A percentile compares a stretch with the other conserved stretches of the same genome.
These are phyloP conservation scores for Herpomyces periplanetae DNA, from an alignment of 2,329 filamentous ascomycete genomes.

Conservation along the genomic window DNA sequence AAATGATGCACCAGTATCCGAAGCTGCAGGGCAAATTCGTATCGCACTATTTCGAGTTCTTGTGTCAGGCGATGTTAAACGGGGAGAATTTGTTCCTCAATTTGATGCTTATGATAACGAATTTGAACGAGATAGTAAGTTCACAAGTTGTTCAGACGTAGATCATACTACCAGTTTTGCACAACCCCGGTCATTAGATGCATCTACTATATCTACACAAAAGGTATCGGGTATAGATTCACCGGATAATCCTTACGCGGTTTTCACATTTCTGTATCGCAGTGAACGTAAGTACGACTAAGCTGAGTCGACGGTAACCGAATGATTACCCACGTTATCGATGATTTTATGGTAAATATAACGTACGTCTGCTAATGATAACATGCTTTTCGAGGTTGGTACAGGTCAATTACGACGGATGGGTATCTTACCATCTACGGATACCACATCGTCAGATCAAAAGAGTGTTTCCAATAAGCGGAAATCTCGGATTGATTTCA, in stretches of 20 bases:
- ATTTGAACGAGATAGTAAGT: constrained; percentile 19
- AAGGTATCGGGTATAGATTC: constrained; percentile 95
- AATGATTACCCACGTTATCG: constrained; percentile 1
- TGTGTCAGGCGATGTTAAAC: constrained; percentile 83
- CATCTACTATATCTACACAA: constrained; percentile 88
- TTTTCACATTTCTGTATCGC: constrained; percentile 89
- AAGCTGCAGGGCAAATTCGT: constrained; percentile 89
- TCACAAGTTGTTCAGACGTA: constrained; percentile 26
- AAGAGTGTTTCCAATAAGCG: constrained; percentile 25
- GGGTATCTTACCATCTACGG: constrained; percentile 32
- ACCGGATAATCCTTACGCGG: constrained; percentile 74
- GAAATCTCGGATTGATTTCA: constrained; percentile 53
- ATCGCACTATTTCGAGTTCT: constrained; percentile 81
- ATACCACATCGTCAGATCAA: constrained; percentile 20
- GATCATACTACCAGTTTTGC: constrained; percentile 95
- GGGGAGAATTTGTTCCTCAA: constrained; percentile 85
- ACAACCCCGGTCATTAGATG: constrained; percentile 75
- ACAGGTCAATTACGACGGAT: constrained; percentile 81
- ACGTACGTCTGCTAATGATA: background rate
- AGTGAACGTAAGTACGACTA: constrained; percentile 55
- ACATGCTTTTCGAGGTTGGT: constrained; percentile 1
- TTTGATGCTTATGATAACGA: constrained; percentile 91
- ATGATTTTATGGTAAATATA: constrained; percentile 4
- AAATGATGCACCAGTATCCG: constrained; percentile 49
- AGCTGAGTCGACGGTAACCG: background rate